Conservation (phyloP, 208 protist genomes). For the Trichomonas tenax region DNA sequence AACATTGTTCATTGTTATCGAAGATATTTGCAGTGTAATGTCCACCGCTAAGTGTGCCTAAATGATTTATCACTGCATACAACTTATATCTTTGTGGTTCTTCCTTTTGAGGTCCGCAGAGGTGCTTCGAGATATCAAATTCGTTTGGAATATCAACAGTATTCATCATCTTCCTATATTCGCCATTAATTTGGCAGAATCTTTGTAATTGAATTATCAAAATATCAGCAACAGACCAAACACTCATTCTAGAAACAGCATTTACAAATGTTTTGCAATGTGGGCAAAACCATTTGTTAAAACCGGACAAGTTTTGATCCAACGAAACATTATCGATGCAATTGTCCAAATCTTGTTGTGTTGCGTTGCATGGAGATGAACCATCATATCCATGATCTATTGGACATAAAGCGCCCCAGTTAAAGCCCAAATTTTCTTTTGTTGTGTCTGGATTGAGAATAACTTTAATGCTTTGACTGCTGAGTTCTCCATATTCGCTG, state of each 20-base stretch:
- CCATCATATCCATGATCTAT: neutral
- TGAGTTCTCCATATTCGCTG: no score
- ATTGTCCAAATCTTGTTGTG: neutral
- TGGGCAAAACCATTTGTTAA: neutral
- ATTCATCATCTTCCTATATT: neutral
- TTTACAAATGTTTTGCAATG: neutral
- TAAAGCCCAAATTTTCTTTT: neutral
- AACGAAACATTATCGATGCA: neutral
- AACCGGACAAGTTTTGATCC: neutral
- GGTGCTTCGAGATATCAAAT: neutral
- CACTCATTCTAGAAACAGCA: neutral
- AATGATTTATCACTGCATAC: neutral
- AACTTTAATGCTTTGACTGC: neutral
- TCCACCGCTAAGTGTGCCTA: neutral
- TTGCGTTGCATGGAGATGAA: neutral
- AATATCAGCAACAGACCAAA: slow-evolving; percentile 10
- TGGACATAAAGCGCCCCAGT: neutral
- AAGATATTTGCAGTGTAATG: neutral
- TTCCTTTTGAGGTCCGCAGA: neutral
- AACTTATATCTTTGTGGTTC: neutral
- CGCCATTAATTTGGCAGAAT: neutral
- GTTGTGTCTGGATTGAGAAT: neutral
- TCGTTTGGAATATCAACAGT: neutral
- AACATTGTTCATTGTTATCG: neutral
- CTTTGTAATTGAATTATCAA: neutral